Conservation (phyloP, 2,329 filamentous ascomycete species). For the Cladosporium sp. region DNA sequence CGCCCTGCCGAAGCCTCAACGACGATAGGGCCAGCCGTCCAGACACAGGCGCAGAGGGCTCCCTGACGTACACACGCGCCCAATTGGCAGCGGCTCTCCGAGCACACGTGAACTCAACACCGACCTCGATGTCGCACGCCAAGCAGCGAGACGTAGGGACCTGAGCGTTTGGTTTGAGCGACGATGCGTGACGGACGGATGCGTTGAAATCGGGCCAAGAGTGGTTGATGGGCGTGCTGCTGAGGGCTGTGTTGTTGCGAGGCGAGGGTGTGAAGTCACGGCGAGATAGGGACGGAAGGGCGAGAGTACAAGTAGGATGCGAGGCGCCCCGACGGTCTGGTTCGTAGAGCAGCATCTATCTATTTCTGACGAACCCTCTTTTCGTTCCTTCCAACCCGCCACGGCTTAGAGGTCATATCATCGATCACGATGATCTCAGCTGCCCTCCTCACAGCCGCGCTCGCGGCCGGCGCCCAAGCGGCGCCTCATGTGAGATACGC, state of each 20-base stretch:
- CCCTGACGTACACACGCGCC: not conserved
- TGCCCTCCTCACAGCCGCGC: not conserved
- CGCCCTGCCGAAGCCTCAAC: not conserved
- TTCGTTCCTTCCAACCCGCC: no score
- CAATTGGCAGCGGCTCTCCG: not conserved
- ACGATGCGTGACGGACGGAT: no score
- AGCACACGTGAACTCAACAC: not conserved
- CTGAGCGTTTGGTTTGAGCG: no score
- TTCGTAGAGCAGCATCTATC: not conserved
- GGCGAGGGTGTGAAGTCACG: not conserved
- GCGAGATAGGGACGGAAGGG: not conserved
- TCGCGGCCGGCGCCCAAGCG: not conserved
- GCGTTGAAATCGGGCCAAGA: not conserved
- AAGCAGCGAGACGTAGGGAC: no score
- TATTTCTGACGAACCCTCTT: not conserved
- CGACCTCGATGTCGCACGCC: not conserved
- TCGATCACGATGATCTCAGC: not conserved
- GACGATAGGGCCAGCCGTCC: not conserved
- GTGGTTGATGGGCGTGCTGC: not conserved
- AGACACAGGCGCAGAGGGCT: no score
- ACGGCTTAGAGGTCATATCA: no score
- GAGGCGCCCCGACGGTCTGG: no score
- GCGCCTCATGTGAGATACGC: conserved; percentile 2
- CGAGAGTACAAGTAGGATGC: not conserved
- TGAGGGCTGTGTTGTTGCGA: no score